Conservation (phyloP, 2,329 filamentous ascomycete species). For the Cryphonectria naterciae region DNA sequence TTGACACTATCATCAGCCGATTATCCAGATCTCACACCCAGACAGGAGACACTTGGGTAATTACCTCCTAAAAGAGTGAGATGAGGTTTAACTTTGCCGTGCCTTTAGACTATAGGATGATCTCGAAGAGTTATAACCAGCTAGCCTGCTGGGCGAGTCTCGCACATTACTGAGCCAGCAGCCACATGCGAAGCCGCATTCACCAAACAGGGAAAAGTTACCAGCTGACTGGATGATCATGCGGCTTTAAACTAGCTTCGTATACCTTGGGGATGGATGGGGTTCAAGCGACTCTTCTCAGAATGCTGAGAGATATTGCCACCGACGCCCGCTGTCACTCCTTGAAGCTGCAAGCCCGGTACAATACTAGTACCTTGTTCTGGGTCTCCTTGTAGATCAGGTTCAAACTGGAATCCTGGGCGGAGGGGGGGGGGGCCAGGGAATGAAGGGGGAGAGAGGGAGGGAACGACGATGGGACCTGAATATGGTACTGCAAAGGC, state of each 20-base stretch:
- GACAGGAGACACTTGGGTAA: background rate
- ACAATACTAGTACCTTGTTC: background rate
- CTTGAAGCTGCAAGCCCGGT: background rate
- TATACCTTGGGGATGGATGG: background rate
- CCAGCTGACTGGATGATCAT: background rate
- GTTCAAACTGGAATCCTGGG: background rate
- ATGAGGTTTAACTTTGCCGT: background rate
- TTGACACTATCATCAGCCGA: background rate
- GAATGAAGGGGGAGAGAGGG: background rate
- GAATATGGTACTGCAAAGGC: background rate
- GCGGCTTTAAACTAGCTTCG: slow-evolving; percentile 5
- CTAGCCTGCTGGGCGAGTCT: background rate
- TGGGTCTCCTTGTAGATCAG: background rate
- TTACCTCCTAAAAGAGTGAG: background rate
- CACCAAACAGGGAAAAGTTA: slow-evolving; percentile 1
- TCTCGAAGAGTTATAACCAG: background rate
- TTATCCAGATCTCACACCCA: too few species aligned
- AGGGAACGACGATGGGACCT: background rate
- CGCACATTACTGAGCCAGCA: background rate
- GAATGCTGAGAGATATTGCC: background rate
- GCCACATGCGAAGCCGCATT: background rate
- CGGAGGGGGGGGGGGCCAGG: too few species aligned
- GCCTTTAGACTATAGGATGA: background rate
- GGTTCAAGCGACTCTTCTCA: background rate
- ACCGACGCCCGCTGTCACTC: background rate